Percentiles rank a stretch among this genome's conserved stretches.
phyloP scores from a whole-genome alignment of 1,284 basidiomycete species.

The Tausonia pullulans region DNA sequence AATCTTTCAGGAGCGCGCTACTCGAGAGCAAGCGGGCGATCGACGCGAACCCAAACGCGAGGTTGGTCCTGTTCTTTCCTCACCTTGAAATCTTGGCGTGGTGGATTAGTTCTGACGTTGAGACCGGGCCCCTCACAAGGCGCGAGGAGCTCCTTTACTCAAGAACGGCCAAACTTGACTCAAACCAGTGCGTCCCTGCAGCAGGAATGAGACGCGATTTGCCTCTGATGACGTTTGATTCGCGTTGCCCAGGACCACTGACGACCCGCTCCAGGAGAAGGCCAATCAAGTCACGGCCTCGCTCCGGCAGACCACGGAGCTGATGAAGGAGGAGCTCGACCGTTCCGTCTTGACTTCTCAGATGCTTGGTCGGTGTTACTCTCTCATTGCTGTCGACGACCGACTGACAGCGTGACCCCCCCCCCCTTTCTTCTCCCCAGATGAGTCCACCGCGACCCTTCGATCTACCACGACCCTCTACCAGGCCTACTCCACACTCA shows the following conservation, averaged over 20 bases:
- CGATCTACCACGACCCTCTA: constrained; percentile 64
- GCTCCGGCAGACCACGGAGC: constrained; percentile 63
- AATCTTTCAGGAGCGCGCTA: constrained; percentile 43
- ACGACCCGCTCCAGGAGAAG: constrained; percentile 75
- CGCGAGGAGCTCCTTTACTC: constrained; percentile 17
- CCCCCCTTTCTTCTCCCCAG: constrained; percentile 33
- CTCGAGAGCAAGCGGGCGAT: constrained; percentile 58
- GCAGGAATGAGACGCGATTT: background rate
- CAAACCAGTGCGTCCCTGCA: background rate
- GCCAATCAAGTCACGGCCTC: constrained; percentile 78
- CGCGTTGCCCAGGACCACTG: constrained; percentile 40
- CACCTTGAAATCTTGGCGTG: no score
- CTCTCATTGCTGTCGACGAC: background rate
- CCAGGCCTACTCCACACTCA: constrained; percentile 58
- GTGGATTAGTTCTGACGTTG: no score
- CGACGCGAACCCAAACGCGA: constrained; percentile 36
- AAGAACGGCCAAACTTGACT: background rate
- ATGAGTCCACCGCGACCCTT: constrained; percentile 65
- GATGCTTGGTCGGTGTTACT: constrained; percentile 53
- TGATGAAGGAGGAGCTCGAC: constrained; percentile 85
- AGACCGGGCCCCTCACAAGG: constrained; percentile 18
- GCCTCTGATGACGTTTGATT: background rate
- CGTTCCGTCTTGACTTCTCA: constrained; percentile 73
- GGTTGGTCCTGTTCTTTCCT: background rate
- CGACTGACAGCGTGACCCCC: background rate